These are phyloP conservation scores for Aspergillus candidus DNA, from an alignment of 2,329 filamentous ascomycete species.

Conservation along the genomic window DNA sequence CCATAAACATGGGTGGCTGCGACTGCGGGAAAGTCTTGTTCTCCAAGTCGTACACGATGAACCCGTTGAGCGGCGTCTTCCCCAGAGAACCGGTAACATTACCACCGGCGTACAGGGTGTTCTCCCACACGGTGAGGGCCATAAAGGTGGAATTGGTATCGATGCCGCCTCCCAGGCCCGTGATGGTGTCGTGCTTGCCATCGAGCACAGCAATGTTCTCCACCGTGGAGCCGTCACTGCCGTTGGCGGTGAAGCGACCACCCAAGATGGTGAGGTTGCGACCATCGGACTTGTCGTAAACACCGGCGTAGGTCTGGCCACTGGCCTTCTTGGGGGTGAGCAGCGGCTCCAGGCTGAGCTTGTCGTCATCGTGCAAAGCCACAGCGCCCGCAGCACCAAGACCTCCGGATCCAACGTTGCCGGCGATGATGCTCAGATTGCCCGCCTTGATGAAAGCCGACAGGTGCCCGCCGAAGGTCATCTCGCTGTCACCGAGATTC, in stretches of 20 bases:
- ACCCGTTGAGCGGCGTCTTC: constrained; percentile 59
- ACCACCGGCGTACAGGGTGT: constrained; percentile 76
- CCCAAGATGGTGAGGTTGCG: constrained; percentile 82
- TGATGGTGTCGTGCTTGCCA: constrained; percentile 61
- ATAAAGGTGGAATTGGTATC: constrained; percentile 68
- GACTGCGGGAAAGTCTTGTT: constrained; percentile 54
- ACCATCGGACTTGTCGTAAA: constrained; percentile 64
- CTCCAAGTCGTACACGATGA: constrained; percentile 73
- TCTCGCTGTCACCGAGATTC: constrained; percentile 61
- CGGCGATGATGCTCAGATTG: constrained; percentile 64
- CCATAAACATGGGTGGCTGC: constrained; percentile 71
- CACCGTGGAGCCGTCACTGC: constrained; percentile 62
- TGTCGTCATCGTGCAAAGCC: constrained; percentile 47
- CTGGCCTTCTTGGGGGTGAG: constrained; percentile 40
- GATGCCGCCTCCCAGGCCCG: constrained; percentile 60
- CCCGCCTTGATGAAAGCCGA: constrained; percentile 60
- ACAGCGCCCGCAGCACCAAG: constrained; percentile 67
- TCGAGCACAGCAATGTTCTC: constrained; percentile 81
- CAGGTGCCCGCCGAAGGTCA: constrained; percentile 65
- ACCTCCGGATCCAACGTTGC: constrained; percentile 72
- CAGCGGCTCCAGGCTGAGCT: constrained; percentile 35
- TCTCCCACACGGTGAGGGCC: constrained; percentile 60
- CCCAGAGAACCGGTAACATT: constrained; percentile 64
- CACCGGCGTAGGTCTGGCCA: constrained; percentile 58
- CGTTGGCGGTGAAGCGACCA: constrained; percentile 72